phyloP scores from a whole-genome alignment of 2,329 filamentous ascomycete species.

The Talaromyces sp. region DNA sequence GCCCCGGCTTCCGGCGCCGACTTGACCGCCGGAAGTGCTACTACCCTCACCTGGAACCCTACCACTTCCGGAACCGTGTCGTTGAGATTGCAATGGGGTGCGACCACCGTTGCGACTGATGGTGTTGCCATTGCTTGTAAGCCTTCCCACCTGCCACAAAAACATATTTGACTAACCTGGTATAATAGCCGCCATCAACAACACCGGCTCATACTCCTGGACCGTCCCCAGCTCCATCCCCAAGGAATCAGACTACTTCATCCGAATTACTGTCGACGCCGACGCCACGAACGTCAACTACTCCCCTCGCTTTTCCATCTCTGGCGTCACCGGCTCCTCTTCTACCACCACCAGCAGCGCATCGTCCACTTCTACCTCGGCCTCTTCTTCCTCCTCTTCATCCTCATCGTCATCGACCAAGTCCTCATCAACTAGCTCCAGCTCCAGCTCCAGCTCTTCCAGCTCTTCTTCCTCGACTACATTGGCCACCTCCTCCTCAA shows the following conservation, averaged over 20 bases:
- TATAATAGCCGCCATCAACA: constrained; percentile 46
- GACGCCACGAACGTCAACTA: constrained; percentile 51
- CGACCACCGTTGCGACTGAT: constrained; percentile 40
- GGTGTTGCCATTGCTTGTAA: constrained; percentile 47
- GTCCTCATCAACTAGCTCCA: constrained; percentile 15
- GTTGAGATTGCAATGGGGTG: constrained; percentile 51
- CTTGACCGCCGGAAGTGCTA: constrained; percentile 48
- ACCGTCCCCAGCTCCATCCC: constrained; percentile 42
- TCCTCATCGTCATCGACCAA: constrained; percentile 20
- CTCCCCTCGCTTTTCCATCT: constrained; percentile 52
- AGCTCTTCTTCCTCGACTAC: constrained; percentile 13
- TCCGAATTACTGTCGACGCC: constrained; percentile 53
- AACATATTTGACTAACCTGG: background rate
- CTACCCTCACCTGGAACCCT: constrained; percentile 51
- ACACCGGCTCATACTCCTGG: constrained; percentile 53
- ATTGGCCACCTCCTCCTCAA: background rate
- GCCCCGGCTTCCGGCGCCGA: constrained; percentile 43
- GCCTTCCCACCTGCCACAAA: constrained; percentile 23
- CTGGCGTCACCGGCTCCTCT: constrained; percentile 44
- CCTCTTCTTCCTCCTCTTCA: constrained; percentile 28
- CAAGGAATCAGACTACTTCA: constrained; percentile 50
- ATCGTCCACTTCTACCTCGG: constrained; percentile 28
- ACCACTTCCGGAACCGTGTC: constrained; percentile 53
- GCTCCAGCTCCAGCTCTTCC: constrained; percentile 1
- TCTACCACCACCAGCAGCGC: constrained; percentile 26